phyloP scores from a whole-genome alignment of 805 yeast species.

The Hyphopichia homilentoma region DNA sequence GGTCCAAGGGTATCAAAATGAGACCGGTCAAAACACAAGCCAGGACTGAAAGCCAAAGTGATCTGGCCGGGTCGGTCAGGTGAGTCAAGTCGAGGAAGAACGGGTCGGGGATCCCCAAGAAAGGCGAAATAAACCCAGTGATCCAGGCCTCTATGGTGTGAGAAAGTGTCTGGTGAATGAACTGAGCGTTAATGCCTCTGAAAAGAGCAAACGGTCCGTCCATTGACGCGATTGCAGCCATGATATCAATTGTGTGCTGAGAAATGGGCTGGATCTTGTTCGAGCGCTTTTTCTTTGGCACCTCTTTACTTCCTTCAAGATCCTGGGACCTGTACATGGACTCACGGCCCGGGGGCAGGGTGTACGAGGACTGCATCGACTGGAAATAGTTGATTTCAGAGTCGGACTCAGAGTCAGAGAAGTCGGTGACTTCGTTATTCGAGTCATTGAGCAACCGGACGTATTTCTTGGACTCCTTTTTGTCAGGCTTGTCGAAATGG shows the following conservation, averaged over 20 bases:
- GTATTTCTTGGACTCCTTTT: conserved; percentile 12
- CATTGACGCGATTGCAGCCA: conserved; percentile 58
- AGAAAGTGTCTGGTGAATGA: conserved; percentile 68
- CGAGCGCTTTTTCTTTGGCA: not conserved
- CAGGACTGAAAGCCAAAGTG: conserved; percentile 63
- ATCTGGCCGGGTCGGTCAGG: conserved; percentile 68
- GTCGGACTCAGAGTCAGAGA: conserved; percentile 15
- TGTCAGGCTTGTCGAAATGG: conserved; percentile 15
- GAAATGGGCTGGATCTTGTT: conserved; percentile 52
- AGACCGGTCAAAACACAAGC: conserved; percentile 74
- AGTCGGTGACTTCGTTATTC: conserved; percentile 5
- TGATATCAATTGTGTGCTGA: conserved; percentile 61
- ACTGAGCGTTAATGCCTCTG: conserved; percentile 75
- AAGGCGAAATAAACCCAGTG: conserved; percentile 80
- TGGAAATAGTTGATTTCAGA: conserved; percentile 36
- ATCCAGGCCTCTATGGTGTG: conserved; percentile 88
- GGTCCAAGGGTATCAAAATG: conserved; percentile 72
- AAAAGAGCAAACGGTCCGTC: conserved; percentile 72
- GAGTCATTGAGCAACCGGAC: conserved; percentile 2
- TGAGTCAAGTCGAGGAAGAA: conserved; percentile 77
- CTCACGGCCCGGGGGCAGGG: conserved; percentile 1
- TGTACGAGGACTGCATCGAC: conserved; percentile 7
- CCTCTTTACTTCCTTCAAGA: not conserved
- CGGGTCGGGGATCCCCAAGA: conserved; percentile 83
- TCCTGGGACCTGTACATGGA: conserved; percentile 5